A percentile compares a stretch with the other conserved stretches of the same genome.
Evolutionary conservation across 257 asterid species (phyloP).

Genomic region (Lycium barbarum): DNA sequence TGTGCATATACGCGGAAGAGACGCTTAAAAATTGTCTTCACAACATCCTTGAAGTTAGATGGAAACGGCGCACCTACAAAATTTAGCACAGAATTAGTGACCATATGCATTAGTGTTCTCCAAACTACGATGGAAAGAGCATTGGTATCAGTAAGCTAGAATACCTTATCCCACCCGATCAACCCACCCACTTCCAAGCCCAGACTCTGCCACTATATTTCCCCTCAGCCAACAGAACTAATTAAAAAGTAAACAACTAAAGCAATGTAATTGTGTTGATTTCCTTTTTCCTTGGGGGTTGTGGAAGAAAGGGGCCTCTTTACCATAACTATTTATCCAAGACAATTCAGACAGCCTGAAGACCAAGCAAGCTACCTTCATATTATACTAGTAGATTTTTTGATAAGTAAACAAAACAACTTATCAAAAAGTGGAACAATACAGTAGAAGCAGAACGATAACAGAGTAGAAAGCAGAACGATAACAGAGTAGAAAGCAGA

Average conservation of each 20-base stretch:
- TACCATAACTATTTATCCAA: neutral
- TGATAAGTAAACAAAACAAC: neutral
- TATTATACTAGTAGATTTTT: neutral
- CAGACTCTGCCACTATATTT: neutral
- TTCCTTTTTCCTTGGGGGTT: neutral
- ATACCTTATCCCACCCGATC: neutral
- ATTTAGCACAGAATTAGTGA: constrained; percentile 1
- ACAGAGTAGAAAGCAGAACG: neutral
- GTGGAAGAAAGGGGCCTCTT: constrained; percentile 3
- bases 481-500: neutral
- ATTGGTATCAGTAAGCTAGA: neutral
- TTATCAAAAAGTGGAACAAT: neutral
- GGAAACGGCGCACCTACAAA: constrained; percentile 85
- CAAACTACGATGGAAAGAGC: neutral
- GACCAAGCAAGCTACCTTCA: neutral
- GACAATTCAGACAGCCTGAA: neutral
- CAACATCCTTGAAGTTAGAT: constrained; percentile 76
- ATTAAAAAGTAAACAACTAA: neutral
- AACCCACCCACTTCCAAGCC: constrained; percentile 3
- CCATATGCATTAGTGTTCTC: neutral
- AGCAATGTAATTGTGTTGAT: neutral
- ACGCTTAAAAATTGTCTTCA: constrained; percentile 81
- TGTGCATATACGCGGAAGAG: constrained; percentile 86
- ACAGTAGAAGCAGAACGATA: neutral
- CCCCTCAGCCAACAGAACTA: neutral